Conservation (phyloP, 1,284 basidiomycete genomes). For the Ustilago tritici region DNA sequence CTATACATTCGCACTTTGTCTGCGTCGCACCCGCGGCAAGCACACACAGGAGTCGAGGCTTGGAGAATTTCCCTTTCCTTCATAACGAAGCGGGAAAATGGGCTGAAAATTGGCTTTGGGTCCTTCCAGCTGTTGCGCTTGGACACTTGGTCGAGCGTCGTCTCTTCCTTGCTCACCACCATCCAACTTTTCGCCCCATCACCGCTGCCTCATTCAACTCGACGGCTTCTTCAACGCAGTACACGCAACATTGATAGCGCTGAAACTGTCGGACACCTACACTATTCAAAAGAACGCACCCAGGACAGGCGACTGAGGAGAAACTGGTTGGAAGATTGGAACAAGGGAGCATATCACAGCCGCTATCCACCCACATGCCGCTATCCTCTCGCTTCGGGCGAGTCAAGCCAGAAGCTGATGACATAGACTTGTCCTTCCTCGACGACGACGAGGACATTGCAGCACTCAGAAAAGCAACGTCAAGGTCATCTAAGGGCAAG, state of each 20-base stretch:
- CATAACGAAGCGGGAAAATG: no score
- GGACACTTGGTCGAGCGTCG: slow-evolving; percentile 2
- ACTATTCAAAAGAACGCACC: neutral
- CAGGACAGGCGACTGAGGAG: neutral
- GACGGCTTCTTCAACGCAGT: neutral
- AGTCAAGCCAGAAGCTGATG: slow-evolving; percentile 16
- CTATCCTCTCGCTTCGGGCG: slow-evolving; percentile 9
- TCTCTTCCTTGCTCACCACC: neutral
- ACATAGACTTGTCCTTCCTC: slow-evolving; percentile 39
- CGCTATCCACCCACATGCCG: slow-evolving; percentile 9
- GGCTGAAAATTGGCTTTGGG: neutral
- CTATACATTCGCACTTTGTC: neutral
- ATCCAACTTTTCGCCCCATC: neutral
- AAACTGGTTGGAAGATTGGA: neutral
- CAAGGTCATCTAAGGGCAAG: slow-evolving; percentile 9
- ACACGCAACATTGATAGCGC: neutral
- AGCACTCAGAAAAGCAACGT: slow-evolving; percentile 8
- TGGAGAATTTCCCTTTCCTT: neutral
- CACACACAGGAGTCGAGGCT: neutral
- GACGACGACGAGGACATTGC: slow-evolving; percentile 32
- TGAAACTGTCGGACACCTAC: neutral
- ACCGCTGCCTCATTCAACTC: neutral
- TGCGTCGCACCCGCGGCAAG: neutral
- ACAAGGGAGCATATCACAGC: neutral
- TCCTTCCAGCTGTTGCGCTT: slow-evolving; percentile 7